phyloP scores from a whole-genome alignment of 2,329 filamentous ascomycete genomes.

The Pseudogymnoascus sp. region DNA sequence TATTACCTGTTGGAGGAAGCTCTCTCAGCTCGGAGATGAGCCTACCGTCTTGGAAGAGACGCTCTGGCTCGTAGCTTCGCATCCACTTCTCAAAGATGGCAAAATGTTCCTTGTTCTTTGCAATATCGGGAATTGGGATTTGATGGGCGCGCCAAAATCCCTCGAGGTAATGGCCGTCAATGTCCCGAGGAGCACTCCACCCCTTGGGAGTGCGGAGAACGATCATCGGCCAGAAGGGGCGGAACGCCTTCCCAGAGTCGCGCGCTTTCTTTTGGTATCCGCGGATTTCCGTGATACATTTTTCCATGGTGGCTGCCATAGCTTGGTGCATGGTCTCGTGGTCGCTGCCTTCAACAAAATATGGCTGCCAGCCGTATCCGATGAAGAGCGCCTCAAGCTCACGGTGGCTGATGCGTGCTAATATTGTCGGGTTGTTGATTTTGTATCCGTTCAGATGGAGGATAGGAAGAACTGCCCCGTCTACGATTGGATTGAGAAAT shows the following conservation, averaged over 20 bases:
- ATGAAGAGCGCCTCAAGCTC: slow-evolving; percentile 63
- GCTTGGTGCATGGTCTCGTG: slow-evolving; percentile 71
- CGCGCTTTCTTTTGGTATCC: slow-evolving; percentile 65
- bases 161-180: slow-evolving; percentile 62
- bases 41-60: slow-evolving; percentile 59
- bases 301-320: slow-evolving; percentile 70
- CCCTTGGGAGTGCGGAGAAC: slow-evolving; percentile 71
- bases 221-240: slow-evolving; percentile 73
- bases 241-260: slow-evolving; percentile 59
- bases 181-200: slow-evolving; percentile 67
- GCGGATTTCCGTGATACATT: slow-evolving; percentile 62
- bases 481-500: slow-evolving; percentile 71
- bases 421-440: slow-evolving; percentile 71
- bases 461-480: slow-evolving; percentile 70
- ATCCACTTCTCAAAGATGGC: slow-evolving; percentile 69
- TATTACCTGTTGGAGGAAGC: slow-evolving; percentile 56
- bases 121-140: slow-evolving; percentile 65
- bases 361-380: slow-evolving; percentile 72
- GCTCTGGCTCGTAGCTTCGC: slow-evolving; percentile 66
- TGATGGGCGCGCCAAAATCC: slow-evolving; percentile 78
- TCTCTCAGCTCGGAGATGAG: slow-evolving; percentile 55
- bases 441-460: slow-evolving; percentile 79
- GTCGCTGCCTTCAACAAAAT: slow-evolving; percentile 73
- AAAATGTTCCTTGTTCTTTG: slow-evolving; percentile 57
- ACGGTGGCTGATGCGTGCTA: slow-evolving; percentile 66